Percentiles rank a stretch among this genome's conserved stretches.
Evolutionary conservation across 2,329 filamentous ascomycete species (phyloP).

Genomic region (Colletotrichum acutatum): DNA sequence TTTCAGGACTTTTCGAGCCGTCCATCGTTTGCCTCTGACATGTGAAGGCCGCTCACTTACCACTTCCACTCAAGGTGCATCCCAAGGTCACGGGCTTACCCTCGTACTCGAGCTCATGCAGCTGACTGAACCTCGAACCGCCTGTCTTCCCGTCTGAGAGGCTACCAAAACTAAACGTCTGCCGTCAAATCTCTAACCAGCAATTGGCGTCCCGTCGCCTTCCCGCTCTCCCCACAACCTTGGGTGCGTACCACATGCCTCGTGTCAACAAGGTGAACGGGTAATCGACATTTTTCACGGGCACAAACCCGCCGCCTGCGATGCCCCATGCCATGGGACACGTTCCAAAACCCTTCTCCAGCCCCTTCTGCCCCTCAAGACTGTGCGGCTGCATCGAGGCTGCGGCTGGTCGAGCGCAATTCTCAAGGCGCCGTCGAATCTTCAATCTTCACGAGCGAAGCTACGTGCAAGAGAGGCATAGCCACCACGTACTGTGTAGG

Average conservation of each 20-base stretch:
- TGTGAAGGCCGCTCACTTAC: conserved; percentile 20
- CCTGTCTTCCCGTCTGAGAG: neutral
- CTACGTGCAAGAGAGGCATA: neutral
- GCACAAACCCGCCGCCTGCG: conserved; percentile 13
- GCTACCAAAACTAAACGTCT: neutral
- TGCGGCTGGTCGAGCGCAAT: conserved; percentile 4
- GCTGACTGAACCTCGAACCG: conserved; percentile 16
- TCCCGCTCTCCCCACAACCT: neutral
- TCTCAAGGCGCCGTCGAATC: neutral
- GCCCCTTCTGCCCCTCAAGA: conserved; percentile 10
- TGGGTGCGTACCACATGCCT: conserved; percentile 8
- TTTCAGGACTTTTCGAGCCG: conserved; percentile 21
- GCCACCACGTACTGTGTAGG: neutral
- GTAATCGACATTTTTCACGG: conserved; percentile 8
- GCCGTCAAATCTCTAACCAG: conserved; percentile 8
- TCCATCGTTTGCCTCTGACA: conserved; percentile 15
- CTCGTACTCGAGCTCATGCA: conserved; percentile 7
- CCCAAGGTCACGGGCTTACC: neutral
- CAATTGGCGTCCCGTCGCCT: neutral
- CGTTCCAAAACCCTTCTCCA: conserved; percentile 18
- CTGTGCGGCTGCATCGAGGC: conserved; percentile 13
- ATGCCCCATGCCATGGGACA: conserved; percentile 2
- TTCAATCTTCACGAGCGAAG: neutral
- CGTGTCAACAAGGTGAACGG: conserved; percentile 20
- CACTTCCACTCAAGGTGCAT: neutral